These are phyloP conservation scores for Kuraishia ogatae DNA, from an alignment of 805 yeast genomes.

Conservation along the genomic window DNA sequence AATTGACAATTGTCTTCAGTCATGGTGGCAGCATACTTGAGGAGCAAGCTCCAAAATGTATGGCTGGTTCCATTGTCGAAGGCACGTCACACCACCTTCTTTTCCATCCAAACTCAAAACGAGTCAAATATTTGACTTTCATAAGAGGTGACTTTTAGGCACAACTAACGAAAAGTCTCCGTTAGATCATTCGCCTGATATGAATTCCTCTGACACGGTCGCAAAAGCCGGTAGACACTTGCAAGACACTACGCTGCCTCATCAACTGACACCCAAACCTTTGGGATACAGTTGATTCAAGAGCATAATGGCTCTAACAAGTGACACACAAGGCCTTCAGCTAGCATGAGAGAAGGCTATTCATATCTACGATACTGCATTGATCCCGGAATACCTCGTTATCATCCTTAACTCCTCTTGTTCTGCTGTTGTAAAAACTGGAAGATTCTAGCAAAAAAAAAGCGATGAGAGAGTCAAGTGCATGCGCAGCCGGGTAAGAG, in stretches of 20 bases:
- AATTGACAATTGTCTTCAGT: conserved; percentile 6
- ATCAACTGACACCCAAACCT: not conserved
- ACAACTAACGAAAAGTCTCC: too few species aligned
- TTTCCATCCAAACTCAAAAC: not conserved
- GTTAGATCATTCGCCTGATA: too few species aligned
- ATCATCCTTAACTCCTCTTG: not conserved
- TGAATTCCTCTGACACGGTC: too few species aligned
- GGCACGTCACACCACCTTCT: not conserved
- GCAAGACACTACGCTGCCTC: not conserved
- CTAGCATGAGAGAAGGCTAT: too few species aligned
- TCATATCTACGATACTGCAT: too few species aligned
- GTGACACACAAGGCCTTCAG: too few species aligned
- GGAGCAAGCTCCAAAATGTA: not conserved
- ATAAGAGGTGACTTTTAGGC: not conserved
- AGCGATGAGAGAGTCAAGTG: not conserved
- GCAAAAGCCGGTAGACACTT: too few species aligned
- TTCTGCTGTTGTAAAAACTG: not conserved
- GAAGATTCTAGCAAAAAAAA: not conserved
- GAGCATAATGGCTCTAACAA: not conserved
- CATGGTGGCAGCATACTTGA: not conserved
- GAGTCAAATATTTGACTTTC: not conserved
- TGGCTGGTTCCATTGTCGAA: not conserved
- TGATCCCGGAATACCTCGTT: too few species aligned
- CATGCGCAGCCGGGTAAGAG: not conserved
- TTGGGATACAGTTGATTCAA: not conserved